Conservation (phyloP, 1,284 basidiomycete species). For the Hemileia vastatrix region DNA sequence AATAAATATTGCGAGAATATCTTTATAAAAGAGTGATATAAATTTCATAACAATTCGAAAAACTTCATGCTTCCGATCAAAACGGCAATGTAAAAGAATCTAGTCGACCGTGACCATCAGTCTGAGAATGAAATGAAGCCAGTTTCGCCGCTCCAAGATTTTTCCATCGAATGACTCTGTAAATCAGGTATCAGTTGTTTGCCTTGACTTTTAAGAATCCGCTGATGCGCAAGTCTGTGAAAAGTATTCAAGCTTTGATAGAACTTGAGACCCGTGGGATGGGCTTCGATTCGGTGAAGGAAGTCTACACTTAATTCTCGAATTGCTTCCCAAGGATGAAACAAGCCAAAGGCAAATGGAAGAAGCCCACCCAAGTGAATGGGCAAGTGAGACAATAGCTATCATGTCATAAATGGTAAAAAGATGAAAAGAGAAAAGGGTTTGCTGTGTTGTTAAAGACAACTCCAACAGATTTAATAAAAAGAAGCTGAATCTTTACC, state of each 20-base stretch:
- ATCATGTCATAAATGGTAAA: background rate
- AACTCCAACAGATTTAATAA: background rate
- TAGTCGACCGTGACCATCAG: too few relatives aligned
- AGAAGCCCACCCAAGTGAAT: constrained; percentile 71
- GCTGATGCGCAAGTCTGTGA: constrained; percentile 61
- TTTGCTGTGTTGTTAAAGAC: background rate
- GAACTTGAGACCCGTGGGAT: constrained; percentile 70
- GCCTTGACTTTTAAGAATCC: too few relatives aligned
- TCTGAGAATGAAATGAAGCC: too few relatives aligned
- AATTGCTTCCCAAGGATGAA: constrained; percentile 68
- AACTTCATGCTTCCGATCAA: too few relatives aligned
- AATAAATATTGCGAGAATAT: too few relatives aligned
- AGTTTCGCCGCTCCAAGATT: too few relatives aligned
- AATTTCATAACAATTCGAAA: too few relatives aligned
- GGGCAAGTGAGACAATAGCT: constrained; percentile 70
- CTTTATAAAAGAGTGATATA: too few relatives aligned
- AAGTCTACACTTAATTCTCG: constrained; percentile 71
- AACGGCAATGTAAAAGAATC: too few relatives aligned
- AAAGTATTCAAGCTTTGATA: constrained; percentile 79
- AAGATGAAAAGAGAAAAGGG: background rate
- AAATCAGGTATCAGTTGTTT: too few relatives aligned
- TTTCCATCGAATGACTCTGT: too few relatives aligned
- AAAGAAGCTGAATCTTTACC: constrained; percentile 50
- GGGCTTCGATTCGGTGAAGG: constrained; percentile 63
- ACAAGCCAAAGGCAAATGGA: constrained; percentile 75